phyloP scores from a whole-genome alignment of 805 yeast genomes.

The Yarrowia divulgata region DNA sequence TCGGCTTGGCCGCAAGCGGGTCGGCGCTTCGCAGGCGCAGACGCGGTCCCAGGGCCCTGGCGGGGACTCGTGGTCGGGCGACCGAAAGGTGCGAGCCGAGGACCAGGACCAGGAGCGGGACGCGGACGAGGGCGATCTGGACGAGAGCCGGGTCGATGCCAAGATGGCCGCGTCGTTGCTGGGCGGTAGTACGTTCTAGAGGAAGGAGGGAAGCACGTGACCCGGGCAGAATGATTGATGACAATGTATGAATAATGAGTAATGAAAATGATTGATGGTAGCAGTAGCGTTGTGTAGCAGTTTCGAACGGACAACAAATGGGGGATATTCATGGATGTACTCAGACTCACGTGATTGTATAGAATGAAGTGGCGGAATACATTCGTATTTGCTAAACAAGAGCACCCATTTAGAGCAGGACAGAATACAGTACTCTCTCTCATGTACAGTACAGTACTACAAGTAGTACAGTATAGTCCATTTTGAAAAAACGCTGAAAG shows the following conservation, averaged over 20 bases:
- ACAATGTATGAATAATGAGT: constrained; percentile 39
- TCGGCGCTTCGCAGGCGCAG: constrained; percentile 50
- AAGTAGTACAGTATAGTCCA: too few species aligned
- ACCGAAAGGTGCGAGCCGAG: constrained; percentile 47
- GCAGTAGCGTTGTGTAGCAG: too few species aligned
- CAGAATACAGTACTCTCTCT: too few species aligned
- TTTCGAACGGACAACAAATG: background rate
- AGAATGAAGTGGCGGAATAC: too few species aligned
- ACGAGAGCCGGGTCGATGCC: constrained; percentile 30
- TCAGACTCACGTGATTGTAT: too few species aligned
- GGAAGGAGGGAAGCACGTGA: too few species aligned
- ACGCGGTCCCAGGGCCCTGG: constrained; percentile 57
- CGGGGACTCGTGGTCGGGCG: constrained; percentile 70
- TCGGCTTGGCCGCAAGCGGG: constrained; percentile 76
- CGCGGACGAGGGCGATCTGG: constrained; percentile 2
- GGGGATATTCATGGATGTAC: background rate
- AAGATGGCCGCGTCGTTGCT: constrained; percentile 32
- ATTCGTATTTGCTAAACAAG: too few species aligned
- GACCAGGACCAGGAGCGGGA: constrained; percentile 2
- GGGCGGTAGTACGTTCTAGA: constrained; percentile 23
- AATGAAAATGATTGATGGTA: constrained; percentile 35
- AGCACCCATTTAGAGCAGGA: too few species aligned
- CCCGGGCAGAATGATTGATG: constrained; percentile 7
- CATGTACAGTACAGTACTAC: too few species aligned
- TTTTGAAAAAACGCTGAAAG: too few species aligned